Conservation (phyloP, 139 green algal species). For the Gonium pectorale region DNA sequence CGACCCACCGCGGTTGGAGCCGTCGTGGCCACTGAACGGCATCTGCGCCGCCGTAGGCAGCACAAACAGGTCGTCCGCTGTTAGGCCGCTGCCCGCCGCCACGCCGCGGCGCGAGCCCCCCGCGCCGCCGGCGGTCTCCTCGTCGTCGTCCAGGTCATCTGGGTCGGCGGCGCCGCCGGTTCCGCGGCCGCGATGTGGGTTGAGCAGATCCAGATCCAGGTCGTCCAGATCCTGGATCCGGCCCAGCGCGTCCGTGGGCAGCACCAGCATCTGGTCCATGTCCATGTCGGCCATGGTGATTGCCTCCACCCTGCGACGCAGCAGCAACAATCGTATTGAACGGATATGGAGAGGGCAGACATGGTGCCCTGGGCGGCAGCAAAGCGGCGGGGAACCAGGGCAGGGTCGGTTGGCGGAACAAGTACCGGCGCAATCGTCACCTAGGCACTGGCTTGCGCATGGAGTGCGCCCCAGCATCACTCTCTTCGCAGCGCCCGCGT, state of each 20-base stretch:
- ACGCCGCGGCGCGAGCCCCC: not conserved
- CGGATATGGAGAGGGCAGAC: too few species aligned
- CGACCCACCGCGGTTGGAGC: not conserved
- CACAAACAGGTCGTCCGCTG: slow-evolving; percentile 66
- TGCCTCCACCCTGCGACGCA: slow-evolving; percentile 58
- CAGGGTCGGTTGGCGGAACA: too few species aligned
- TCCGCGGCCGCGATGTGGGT: not conserved
- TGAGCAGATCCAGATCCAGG: slow-evolving; percentile 39
- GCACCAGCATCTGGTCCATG: slow-evolving; percentile 28
- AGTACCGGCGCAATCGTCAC: too few species aligned
- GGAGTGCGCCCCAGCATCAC: too few species aligned
- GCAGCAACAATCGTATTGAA: too few species aligned
- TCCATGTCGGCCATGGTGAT: slow-evolving; percentile 62
- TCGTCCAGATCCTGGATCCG: not conserved
- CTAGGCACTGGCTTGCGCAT: too few species aligned
- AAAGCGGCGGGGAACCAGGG: too few species aligned
- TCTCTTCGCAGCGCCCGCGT: too few species aligned
- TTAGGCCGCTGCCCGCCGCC: not conserved
- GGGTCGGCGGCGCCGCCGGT: not conserved
- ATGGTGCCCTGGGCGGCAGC: too few species aligned
- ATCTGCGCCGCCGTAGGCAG: slow-evolving; percentile 61
- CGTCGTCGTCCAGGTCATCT: not conserved
- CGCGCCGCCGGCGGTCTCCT: not conserved
- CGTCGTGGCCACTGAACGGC: not conserved
- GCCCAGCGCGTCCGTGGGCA: not conserved